Evolutionary conservation across 83 land plant species (phyloP), one percentile per base, ranked within the genome.

Genomic region (Picea engelmannii): DNA sequence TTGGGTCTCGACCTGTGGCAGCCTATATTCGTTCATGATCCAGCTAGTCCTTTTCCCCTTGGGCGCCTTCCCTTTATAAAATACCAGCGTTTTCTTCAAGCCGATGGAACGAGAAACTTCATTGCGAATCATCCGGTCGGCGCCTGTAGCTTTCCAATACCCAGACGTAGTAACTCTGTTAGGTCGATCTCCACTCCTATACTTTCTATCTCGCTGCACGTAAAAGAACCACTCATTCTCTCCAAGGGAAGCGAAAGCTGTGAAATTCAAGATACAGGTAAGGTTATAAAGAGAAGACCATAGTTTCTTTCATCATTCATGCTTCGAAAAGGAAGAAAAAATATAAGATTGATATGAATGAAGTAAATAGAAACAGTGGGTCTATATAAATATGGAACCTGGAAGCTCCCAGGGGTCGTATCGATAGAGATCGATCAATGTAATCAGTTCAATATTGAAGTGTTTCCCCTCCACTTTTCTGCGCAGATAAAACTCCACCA

Each of bases 321-420:
- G 52, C 52, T 47, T 1, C 52, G 0, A 7, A 8, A 47, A 1
- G 52, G 47, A 47, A 47, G 40, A 38, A 38, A 52, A 13, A 3
- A 55, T 55, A 0, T 12, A 55, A 55, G 3, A 55, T 55, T 9
- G 0, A 55, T 3, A 55, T 55, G 59, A 55, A 55, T 12, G 59
- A 77, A 49, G 6, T 44, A 38, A 35, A 74, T 0, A 17, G 49
- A 74, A 38, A 0, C 0, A 38, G 7, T 24, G 3, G 77, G 18
- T 55, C 15, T 55, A 13, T 12, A 55, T 55, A 3, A 3, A 55
- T 20, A 47, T 5, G 49, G 18, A 73, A 92, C 94, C 90, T 66
- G 94, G 94, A 81, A 92, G 94, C 82, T 92, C 94, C 94, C 94
- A 92, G 10, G 92, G 94, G 80, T 92, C 94, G 66, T 86, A 90